Percentiles rank a stretch among this genome's conserved stretches.
Conservation (phyloP, 257 asterid genomes). For the Solanum corneliomulleri region DNA sequence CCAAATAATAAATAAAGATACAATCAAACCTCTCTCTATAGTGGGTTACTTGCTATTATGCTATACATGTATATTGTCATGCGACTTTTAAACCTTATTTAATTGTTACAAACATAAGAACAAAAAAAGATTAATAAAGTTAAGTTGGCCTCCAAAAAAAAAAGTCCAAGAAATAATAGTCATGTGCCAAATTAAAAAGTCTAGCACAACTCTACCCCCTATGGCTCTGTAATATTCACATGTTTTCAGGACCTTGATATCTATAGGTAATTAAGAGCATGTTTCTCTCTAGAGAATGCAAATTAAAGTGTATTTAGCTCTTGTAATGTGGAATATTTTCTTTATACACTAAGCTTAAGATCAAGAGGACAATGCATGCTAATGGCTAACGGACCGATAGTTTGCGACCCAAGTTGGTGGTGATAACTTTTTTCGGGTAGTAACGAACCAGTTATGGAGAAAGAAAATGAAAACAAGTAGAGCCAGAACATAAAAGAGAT, state of each 20-base stretch:
- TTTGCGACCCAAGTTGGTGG: slow-evolving; percentile 26
- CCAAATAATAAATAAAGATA: neutral
- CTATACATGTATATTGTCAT: too few relatives aligned
- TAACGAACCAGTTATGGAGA: slow-evolving; percentile 1
- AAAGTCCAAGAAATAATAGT: too few relatives aligned
- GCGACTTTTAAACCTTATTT: too few relatives aligned
- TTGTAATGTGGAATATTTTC: neutral
- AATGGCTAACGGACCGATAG: slow-evolving; percentile 2
- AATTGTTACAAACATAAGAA: neutral
- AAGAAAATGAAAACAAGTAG: neutral
- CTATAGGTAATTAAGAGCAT: neutral
- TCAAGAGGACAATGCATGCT: neutral
- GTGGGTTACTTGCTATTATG: neutral
- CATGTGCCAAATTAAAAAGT: neutral
- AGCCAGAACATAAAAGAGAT: neutral
- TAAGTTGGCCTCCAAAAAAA: neutral
- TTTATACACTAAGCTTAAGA: neutral
- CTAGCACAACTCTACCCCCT: neutral
- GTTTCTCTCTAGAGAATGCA: too few relatives aligned
- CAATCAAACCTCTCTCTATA: neutral
- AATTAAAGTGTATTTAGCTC: neutral
- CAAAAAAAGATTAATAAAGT: neutral
- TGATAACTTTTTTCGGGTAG: slow-evolving; percentile 6
- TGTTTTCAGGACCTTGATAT: neutral
- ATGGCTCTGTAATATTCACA: neutral